These are phyloP conservation scores for Boletus rubropictus DNA, from an alignment of 768 basidiomycete genomes.

Conservation along the genomic window DNA sequence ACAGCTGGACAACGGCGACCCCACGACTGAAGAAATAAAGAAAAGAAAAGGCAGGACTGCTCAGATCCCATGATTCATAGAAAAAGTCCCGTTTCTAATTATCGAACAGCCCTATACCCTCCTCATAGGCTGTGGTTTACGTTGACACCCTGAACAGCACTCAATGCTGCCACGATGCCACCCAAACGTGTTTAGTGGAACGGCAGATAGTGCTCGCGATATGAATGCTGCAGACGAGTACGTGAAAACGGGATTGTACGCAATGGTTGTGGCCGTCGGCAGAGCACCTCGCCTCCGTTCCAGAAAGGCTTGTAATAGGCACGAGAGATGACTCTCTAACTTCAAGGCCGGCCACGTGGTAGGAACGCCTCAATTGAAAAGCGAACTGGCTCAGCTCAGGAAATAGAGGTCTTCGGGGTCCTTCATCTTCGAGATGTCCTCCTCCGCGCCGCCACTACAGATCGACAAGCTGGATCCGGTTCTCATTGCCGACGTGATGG, in stretches of 20 bases:
- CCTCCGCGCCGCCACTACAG: slow-evolving; percentile 12
- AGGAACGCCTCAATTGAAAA: background rate
- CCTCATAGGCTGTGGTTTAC: slow-evolving; percentile 26
- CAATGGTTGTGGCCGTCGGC: slow-evolving; percentile 20
- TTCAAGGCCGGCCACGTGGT: slow-evolving; percentile 16
- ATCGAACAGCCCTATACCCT: slow-evolving; percentile 21
- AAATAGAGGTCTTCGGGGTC: slow-evolving; percentile 23
- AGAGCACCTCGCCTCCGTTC: slow-evolving; percentile 19
- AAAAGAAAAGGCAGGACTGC: slow-evolving; percentile 10
- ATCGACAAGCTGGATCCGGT: slow-evolving; percentile 14
- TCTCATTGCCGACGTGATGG: slow-evolving; percentile 16
- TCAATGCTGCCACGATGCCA: slow-evolving; percentile 17
- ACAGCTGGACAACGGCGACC: slow-evolving; percentile 5
- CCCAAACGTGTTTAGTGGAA: slow-evolving; percentile 19
- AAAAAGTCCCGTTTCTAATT: slow-evolving; percentile 12
- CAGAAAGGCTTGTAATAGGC: slow-evolving; percentile 7
- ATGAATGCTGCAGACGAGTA: slow-evolving; percentile 21
- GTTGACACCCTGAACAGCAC: slow-evolving; percentile 26
- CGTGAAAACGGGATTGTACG: slow-evolving; percentile 24
- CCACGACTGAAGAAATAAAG: slow-evolving; percentile 5
- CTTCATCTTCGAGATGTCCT: background rate
- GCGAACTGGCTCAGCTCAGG: slow-evolving; percentile 20
- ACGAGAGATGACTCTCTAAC: background rate
- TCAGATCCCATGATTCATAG: slow-evolving; percentile 9
- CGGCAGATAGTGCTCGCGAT: slow-evolving; percentile 12